phyloP scores from a whole-genome alignment of 2,329 filamentous ascomycete species.

The Neophaeococcomyces aloes region DNA sequence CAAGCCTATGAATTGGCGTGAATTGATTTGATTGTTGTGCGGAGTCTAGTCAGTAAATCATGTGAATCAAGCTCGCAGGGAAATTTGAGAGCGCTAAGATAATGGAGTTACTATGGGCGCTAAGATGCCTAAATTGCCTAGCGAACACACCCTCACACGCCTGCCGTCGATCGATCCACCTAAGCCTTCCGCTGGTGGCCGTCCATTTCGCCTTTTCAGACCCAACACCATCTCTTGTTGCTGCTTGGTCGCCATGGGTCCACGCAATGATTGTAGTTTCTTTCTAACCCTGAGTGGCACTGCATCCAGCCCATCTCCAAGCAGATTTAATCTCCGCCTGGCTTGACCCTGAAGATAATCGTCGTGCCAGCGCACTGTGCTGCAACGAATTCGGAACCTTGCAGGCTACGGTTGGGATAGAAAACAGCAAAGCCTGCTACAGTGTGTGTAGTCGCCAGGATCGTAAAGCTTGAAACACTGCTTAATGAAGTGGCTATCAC shows the following conservation, averaged over 20 bases:
- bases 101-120: not conserved
- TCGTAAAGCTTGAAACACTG: too few species aligned
- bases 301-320: not conserved
- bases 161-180: conserved; percentile 3
- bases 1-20: conserved; percentile 3
- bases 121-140: not conserved
- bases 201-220: not conserved
- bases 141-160: not conserved
- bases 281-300: not conserved
- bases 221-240: not conserved
- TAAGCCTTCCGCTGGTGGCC: not conserved
- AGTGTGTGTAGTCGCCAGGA: too few species aligned
- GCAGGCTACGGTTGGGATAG: too few species aligned
- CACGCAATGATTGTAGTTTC: not conserved
- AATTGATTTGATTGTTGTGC: conserved; percentile 6
- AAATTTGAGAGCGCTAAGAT: conserved; percentile 2
- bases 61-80: not conserved
- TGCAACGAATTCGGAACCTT: too few species aligned
- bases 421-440: too few species aligned
- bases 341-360: not conserved
- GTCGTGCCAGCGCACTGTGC: too few species aligned
- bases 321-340: not conserved
- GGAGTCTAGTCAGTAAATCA: not conserved
- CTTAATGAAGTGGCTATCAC: too few species aligned
- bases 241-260: not conserved